Base-by-base conservation (phyloP, 352 stramenopile species). In the Phytopythium sindhum region DNA sequence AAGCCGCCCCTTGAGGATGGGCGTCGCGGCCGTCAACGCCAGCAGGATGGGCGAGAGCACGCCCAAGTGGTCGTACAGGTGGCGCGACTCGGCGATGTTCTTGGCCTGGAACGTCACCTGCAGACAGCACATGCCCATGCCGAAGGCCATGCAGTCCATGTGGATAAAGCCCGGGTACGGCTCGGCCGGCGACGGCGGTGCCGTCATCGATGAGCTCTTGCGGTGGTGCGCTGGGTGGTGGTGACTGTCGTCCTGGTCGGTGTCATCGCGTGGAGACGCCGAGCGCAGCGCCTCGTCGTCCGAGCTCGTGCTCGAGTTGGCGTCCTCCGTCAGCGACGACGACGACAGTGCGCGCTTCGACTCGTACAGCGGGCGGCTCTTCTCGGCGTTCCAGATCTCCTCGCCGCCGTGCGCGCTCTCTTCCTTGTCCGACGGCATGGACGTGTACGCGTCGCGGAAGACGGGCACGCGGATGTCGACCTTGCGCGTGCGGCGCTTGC, bases 61-160 rank as follows among this genome's bases (percentile, higher is more conserved):
- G 31, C 95, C 97, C 44, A 99, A 74, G 72, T 99, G 97, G 79
- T 99, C 98, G 84, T 99, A 99, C 74, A 99, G 84, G 72, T 98
- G 98, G 41, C 98, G 89, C 67, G 94, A 99, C 69, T 99, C 98
- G 63, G 97, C 93, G 44, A 99, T 87, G 84, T 99, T 98, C 72
- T 98, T 98, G 48, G 96, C 97, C 78, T 95, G 86, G 69, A 99
- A 99, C 52, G 96, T 99, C 63, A 99, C 97, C 75, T 99, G 98
- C 37, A 99, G 81, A 70, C 98, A 99, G 82, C 98, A 99, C 81
- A 98, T 99, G 47, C 98, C 98, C 98, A 99, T 99, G n/a, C 98
- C 98, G 79, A 99, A 99, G 17, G 96, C 98, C 98, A 99, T 99
- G 54, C 93, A 96, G 80, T 99, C 98, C 98, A 99, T 99, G 78